These are phyloP conservation scores for Claviceps sp. DNA, from an alignment of 2,329 filamentous ascomycete species.

Conservation along the genomic window DNA sequence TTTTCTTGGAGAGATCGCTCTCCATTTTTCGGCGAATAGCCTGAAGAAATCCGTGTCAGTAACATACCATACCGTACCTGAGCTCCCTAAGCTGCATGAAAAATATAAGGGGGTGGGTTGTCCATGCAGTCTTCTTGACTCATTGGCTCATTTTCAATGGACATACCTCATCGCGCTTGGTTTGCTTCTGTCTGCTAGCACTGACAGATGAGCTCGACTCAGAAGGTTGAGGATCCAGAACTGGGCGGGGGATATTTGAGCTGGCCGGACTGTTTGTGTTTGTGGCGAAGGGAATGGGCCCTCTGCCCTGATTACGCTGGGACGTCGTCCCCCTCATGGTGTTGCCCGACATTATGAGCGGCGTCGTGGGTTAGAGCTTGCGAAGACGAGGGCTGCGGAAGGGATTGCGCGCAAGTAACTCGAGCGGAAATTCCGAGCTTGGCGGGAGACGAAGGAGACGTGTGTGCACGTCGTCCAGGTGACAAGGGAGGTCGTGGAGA, in stretches of 20 bases:
- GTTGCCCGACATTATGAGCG: constrained; percentile 37
- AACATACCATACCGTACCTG: neutral
- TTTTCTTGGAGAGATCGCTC: constrained; percentile 96
- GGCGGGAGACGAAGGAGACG: neutral
- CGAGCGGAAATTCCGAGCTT: neutral
- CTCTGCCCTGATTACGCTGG: constrained; percentile 44
- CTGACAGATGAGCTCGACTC: constrained; percentile 62
- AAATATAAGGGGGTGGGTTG: neutral
- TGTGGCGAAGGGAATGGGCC: constrained; percentile 42
- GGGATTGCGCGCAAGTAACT: neutral
- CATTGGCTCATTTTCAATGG: neutral
- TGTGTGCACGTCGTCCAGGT: constrained; percentile 7
- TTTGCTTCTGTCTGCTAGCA: constrained; percentile 90
- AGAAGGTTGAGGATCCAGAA: constrained; percentile 47
- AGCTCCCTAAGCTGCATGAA: neutral
- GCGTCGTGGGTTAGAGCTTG: neutral
- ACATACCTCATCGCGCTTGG: constrained; percentile 93
- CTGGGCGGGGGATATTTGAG: constrained; percentile 61
- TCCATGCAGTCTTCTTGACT: neutral
- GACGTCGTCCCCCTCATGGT: constrained; percentile 56
- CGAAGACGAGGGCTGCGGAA: neutral
- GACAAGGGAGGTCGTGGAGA: constrained; percentile 4
- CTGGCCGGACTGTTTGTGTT: constrained; percentile 46
- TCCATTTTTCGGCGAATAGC: constrained; percentile 96
- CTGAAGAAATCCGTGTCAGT: constrained; percentile 31